phyloP scores from a whole-genome alignment of 1,284 basidiomycete species.

The Rhodotorula sp. region DNA sequence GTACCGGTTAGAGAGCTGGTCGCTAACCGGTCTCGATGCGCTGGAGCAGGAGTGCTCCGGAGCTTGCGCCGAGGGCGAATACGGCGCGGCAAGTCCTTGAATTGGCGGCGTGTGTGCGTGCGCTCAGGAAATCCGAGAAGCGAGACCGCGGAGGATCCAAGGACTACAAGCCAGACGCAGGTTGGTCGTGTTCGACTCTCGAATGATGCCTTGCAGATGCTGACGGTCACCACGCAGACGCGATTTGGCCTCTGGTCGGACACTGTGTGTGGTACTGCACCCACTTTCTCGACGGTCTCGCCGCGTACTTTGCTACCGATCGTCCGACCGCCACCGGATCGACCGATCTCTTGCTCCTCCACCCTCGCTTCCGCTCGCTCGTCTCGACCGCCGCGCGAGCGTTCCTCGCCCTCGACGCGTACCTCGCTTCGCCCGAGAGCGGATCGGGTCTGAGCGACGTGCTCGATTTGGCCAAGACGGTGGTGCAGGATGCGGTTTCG shows the following conservation, averaged over 20 bases:
- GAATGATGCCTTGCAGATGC: too few species aligned
- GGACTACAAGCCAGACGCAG: background rate
- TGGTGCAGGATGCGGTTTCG: slow-evolving; percentile 18
- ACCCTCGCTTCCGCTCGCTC: slow-evolving; percentile 14
- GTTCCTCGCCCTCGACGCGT: slow-evolving; percentile 13
- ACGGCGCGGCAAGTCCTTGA: slow-evolving; percentile 1
- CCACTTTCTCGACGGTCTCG: background rate
- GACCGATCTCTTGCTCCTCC: slow-evolving; percentile 5
- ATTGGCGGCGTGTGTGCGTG: slow-evolving; percentile 8
- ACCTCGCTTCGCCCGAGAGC: slow-evolving; percentile 1
- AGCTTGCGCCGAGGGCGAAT: background rate
- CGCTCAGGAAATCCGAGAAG: slow-evolving; percentile 6
- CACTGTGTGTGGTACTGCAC: slow-evolving; percentile 16
- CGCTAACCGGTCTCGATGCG: background rate
- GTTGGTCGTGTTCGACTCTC: background rate
- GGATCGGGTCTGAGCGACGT: background rate
- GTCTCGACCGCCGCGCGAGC: background rate
- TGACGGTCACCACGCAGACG: background rate
- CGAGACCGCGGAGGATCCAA: background rate
- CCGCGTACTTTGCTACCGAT: background rate
- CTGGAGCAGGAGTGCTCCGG: background rate
- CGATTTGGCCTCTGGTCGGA: slow-evolving; percentile 22
- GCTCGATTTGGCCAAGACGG: slow-evolving; percentile 13
- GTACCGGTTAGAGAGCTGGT: too few species aligned
- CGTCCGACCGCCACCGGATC: background rate